These are phyloP conservation scores for Cutaneotrichosporon mucoides DNA, from an alignment of 1,284 basidiomycete genomes.

Conservation along the genomic window DNA sequence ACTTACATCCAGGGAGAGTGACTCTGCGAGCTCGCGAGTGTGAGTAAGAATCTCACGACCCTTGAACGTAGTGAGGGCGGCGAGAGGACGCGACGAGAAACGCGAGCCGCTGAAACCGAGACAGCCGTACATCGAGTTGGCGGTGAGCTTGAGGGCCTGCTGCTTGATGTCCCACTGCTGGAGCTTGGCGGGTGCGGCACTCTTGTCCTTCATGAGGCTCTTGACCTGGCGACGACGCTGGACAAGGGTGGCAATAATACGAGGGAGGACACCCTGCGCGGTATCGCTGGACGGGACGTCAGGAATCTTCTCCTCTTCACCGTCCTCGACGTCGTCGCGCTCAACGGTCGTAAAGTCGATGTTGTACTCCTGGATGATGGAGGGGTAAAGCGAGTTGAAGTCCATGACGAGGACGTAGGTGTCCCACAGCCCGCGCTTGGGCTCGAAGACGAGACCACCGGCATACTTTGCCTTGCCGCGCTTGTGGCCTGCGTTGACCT, in stretches of 20 bases:
- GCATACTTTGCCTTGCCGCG: conserved; percentile 93
- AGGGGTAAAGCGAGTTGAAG: conserved; percentile 98
- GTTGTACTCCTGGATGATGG: conserved; percentile 99
- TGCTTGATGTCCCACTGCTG: conserved; percentile 97
- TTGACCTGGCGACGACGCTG: conserved; percentile 87
- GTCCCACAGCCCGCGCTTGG: conserved; percentile 94
- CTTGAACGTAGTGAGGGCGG: conserved; percentile 95
- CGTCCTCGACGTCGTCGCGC: conserved; percentile 57
- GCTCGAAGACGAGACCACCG: conserved; percentile 96
- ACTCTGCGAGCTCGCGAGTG: conserved; percentile 88
- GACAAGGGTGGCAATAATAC: conserved; percentile 93
- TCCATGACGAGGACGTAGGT: conserved; percentile 99
- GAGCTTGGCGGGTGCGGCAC: conserved; percentile 67
- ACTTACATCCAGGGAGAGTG: conserved; percentile 65
- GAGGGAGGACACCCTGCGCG: conserved; percentile 82
- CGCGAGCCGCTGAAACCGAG: conserved; percentile 95
- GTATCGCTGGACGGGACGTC: conserved; percentile 76
- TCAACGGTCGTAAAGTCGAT: conserved; percentile 98
- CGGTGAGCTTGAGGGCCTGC: conserved; percentile 93
- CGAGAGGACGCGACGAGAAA: conserved; percentile 95
- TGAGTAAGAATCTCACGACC: conserved; percentile 95
- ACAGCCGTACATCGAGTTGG: conserved; percentile 99
- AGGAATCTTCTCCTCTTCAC: conserved; percentile 76
- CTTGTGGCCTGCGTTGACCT: conserved; percentile 58
- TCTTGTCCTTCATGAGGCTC: conserved; percentile 87